Percentiles rank a stretch among this genome's conserved stretches.
phyloP scores from a whole-genome alignment of 192 early-diverging fungal genomes.

The Entrophospora sp. region DNA sequence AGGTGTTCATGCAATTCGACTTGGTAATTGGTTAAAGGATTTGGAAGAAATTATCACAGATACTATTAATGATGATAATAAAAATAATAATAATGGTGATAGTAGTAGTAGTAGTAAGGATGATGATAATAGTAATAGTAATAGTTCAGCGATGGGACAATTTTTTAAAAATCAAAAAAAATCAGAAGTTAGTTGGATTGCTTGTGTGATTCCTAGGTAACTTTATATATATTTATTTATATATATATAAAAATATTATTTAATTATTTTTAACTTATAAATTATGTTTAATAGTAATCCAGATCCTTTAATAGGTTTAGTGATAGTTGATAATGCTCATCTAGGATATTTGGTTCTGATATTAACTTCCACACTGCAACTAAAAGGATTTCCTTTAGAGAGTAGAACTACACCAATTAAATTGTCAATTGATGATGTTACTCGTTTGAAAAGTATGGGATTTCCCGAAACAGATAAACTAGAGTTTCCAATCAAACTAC shows the following conservation, averaged over 20 bases:
- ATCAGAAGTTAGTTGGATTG: constrained; percentile 15
- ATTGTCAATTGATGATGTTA: no score
- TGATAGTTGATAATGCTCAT: neutral
- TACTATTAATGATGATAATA: neutral
- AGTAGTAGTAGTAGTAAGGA: no score
- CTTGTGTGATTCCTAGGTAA: neutral
- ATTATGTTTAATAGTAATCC: neutral
- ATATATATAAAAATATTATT: neutral
- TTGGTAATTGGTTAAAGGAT: constrained; percentile 46
- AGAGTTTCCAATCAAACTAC: no score
- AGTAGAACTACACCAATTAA: neutral
- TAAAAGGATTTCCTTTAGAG: neutral
- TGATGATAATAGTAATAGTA: no score
- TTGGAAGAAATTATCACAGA: constrained; percentile 19
- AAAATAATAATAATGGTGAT: no score
- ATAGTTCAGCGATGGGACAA: neutral
- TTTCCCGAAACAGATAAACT: no score
- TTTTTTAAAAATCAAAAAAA: neutral
- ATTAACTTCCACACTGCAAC: neutral
- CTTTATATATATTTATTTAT: neutral
- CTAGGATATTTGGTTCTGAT: neutral
- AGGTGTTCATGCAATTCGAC: constrained; percentile 59
- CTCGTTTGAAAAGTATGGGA: no score
- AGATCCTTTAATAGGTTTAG: constrained; percentile 10
- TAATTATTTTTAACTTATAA: neutral